phyloP scores from a whole-genome alignment of 352 stramenopile genomes.

The Phytophthora crassamura region DNA sequence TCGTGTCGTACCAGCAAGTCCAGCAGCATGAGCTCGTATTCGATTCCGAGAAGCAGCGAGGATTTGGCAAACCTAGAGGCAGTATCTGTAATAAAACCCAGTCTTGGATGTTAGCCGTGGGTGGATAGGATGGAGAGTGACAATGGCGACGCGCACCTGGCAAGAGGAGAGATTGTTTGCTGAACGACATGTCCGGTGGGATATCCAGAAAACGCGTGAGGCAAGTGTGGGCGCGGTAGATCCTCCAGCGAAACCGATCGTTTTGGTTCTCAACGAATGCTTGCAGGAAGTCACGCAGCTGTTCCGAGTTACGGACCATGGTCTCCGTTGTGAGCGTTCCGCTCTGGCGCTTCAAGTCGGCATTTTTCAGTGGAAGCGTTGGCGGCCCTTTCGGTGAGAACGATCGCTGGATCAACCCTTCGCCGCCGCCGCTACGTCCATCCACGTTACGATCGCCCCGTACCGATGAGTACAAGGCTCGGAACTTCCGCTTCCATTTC shows the following conservation, averaged over 20 bases:
- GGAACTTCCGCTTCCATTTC: conserved; percentile 87
- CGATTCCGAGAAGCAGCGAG: conserved; percentile 78
- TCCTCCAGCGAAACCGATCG: conserved; percentile 76
- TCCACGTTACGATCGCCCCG: conserved; percentile 27
- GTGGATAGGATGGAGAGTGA: background rate
- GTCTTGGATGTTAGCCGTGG: background rate
- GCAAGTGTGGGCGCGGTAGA: conserved; percentile 83
- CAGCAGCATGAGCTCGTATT: conserved; percentile 90
- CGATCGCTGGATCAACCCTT: conserved; percentile 38
- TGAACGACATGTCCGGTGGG: conserved; percentile 74
- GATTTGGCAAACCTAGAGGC: conserved; percentile 55
- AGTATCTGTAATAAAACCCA: conserved; percentile 43
- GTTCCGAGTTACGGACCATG: conserved; percentile 59
- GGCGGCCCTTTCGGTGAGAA: conserved; percentile 33
- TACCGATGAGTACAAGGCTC: conserved; percentile 58
- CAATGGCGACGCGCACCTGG: conserved; percentile 43
- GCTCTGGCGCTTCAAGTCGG: conserved; percentile 27
- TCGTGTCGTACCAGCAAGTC: conserved; percentile 78
- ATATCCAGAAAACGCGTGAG: conserved; percentile 73
- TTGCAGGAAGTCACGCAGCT: conserved; percentile 84
- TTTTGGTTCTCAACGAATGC: conserved; percentile 87
- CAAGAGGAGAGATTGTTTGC: conserved; percentile 71
- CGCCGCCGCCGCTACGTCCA: conserved; percentile 22
- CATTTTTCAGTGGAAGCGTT: conserved; percentile 26
- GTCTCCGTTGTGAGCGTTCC: conserved; percentile 40